Conservation (phyloP, 2,329 filamentous ascomycete species). For the Beauveria sp. region DNA sequence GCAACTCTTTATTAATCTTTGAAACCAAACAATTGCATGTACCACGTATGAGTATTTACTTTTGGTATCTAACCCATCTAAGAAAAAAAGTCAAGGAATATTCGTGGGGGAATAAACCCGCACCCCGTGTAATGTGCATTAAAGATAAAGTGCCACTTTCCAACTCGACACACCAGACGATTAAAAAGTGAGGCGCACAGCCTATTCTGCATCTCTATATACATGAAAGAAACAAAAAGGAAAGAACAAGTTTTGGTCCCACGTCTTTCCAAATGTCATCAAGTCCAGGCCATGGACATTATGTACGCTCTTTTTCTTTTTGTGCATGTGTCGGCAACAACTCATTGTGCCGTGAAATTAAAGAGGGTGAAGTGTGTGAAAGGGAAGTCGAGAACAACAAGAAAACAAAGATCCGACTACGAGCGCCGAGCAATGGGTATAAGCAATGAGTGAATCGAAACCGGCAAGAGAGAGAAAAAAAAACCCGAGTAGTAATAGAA, state of each 20-base stretch:
- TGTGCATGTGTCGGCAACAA: not conserved
- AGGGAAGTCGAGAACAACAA: not conserved
- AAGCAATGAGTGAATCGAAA: constrained; percentile 6
- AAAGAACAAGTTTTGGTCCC: not conserved
- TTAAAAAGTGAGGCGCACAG: not conserved
- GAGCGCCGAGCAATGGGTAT: constrained; percentile 12
- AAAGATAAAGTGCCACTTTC: constrained; percentile 7
- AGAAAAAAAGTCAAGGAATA: constrained; percentile 11
- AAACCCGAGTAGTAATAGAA: not conserved
- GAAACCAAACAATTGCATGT: not conserved
- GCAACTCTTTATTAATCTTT: too few relatives aligned
- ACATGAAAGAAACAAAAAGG: not conserved
- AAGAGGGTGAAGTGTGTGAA: not conserved
- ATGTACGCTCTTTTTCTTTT: not conserved
- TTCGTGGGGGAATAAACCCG: constrained; percentile 3
- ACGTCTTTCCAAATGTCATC: not conserved
- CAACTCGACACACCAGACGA: not conserved
- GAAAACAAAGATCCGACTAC: not conserved
- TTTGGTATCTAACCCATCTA: constrained; percentile 21
- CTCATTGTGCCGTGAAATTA: not conserved
- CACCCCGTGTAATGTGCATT: constrained; percentile 6
- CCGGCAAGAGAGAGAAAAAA: not conserved
- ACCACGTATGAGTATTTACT: constrained; percentile 9
- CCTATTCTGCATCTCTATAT: constrained; percentile 1
- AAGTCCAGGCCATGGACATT: constrained; percentile 3